Conservation (phyloP, 345 rosid species). For the Triadica sebifera region DNA sequence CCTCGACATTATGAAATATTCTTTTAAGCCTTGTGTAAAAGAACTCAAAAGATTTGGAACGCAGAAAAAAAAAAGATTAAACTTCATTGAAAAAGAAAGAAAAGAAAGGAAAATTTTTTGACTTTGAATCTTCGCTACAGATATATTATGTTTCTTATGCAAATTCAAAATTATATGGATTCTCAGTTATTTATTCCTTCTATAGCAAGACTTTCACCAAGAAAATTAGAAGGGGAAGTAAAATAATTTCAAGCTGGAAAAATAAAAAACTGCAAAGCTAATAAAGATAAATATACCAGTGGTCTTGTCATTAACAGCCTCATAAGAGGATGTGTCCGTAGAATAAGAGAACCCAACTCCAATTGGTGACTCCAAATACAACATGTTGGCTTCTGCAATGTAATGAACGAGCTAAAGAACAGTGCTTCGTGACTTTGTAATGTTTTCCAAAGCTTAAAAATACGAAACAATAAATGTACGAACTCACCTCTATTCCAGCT, state of each 20-base stretch:
- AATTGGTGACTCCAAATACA: constrained; percentile 87
- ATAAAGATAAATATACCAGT: constrained; percentile 49
- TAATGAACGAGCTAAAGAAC: constrained; percentile 18
- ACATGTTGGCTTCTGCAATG: constrained; percentile 83
- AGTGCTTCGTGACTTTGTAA: constrained; percentile 2
- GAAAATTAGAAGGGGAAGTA: neutral
- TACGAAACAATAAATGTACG: neutral
- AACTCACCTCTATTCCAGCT: constrained; percentile 87
- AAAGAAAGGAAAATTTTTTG: constrained; percentile 8
- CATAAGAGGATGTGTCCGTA: constrained; percentile 54
- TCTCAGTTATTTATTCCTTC: neutral
- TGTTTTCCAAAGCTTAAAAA: neutral
- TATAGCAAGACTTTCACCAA: constrained; percentile 1
- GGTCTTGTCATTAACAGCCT: constrained; percentile 67
- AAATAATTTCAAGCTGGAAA: neutral
- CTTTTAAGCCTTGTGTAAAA: constrained; percentile 28
- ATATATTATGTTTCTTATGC: constrained; percentile 23
- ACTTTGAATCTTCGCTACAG: constrained; percentile 32
- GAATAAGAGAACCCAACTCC: constrained; percentile 99
- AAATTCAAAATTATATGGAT: constrained; percentile 7
- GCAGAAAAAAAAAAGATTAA: too few species aligned
- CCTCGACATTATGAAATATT: constrained; percentile 27
- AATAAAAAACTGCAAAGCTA: neutral
- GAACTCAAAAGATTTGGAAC: neutral
- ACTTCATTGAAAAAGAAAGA: neutral